Evolutionary conservation across 2,329 filamentous ascomycete species (phyloP), one percentile per base, ranked within the genome.

Genomic region (Penicillium glabrum): DNA sequence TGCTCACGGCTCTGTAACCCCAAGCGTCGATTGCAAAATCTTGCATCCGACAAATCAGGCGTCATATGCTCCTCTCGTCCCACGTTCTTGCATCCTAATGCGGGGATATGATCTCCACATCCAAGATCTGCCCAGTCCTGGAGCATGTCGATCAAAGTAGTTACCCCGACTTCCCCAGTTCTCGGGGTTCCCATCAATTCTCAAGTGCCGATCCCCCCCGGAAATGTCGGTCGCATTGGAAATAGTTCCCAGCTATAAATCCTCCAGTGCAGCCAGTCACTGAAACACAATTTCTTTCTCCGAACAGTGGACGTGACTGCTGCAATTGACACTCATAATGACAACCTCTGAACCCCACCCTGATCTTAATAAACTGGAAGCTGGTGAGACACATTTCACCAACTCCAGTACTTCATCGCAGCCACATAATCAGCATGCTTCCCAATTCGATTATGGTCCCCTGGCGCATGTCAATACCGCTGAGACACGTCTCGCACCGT

Each of bases 401-500:
- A 35, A 27, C 13, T 56, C 53, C 23, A 55, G 27, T 29, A 41
- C 1, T 5, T 23, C 39, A 1, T 23, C 39, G 19, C 39, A 41
- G n/a, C n/a, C 16, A 41, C 11, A 23, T 6, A 5, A 41, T 1
- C 39, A 41, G 11, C 19, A 23, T 1, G 23, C 9, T 14, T 23
- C 39, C 5, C 19, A 21, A 6, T 41, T 41, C 29, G 31, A 27
- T 48, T 76, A 75, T 58, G 73, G 75, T 29, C 80, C 80, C 31
- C 68, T 82, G 29, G 75, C 79, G 1, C 76, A 78, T 57, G 63
- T 75, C 53, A 71, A 73, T 59, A 76, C 46, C 57, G 73, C 43
- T 68, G 66, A 50, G 65, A 70, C 23, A 10, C 69, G 72, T 23
- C 69, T 83, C 45, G 77, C 82, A 50, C 81, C 87, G 62, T 88